Evolutionary conservation across 352 stramenopile genomes (phyloP).

Genomic region (Phytophthora fragariae): DNA sequence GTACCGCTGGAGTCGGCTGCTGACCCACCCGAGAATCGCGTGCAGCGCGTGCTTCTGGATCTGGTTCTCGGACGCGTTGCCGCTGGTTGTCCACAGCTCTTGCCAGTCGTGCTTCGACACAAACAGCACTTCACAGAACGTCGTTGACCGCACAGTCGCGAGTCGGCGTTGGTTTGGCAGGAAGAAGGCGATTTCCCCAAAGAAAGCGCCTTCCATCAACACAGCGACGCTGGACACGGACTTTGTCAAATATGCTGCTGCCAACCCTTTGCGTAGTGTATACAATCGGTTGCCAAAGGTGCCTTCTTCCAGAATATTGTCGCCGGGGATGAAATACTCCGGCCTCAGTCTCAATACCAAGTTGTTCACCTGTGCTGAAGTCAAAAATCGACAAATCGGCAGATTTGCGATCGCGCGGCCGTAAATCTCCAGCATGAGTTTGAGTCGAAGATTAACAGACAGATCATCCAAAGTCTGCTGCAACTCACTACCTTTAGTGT

Average conservation of each 20-base stretch:
- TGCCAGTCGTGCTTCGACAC: constrained; percentile 70
- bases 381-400: constrained; percentile 59
- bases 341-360: constrained; percentile 60
- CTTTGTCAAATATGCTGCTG: constrained; percentile 48
- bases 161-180: constrained; percentile 62
- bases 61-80: constrained; percentile 48
- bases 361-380: constrained; percentile 53
- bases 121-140: constrained; percentile 67
- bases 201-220: constrained; percentile 40
- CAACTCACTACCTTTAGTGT: constrained; percentile 68
- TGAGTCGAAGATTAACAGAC: constrained; percentile 62
- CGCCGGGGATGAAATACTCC: constrained; percentile 53
- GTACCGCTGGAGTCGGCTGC: constrained; percentile 51
- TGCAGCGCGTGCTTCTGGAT: constrained; percentile 65
- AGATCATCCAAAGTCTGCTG: constrained; percentile 65
- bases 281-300: constrained; percentile 64
- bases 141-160: constrained; percentile 65
- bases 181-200: constrained; percentile 79
- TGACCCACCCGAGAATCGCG: constrained; percentile 71
- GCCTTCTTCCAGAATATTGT: constrained; percentile 35
- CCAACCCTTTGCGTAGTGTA: constrained; percentile 63
- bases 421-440: constrained; percentile 79
- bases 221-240: constrained; percentile 16
- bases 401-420: constrained; percentile 54
- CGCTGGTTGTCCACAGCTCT: constrained; percentile 52